Evolutionary conservation across 495 filamentous ascomycete genomes (phyloP), one percentile per base, ranked within the genome.

Genomic region (Penicillium goetzii): DNA sequence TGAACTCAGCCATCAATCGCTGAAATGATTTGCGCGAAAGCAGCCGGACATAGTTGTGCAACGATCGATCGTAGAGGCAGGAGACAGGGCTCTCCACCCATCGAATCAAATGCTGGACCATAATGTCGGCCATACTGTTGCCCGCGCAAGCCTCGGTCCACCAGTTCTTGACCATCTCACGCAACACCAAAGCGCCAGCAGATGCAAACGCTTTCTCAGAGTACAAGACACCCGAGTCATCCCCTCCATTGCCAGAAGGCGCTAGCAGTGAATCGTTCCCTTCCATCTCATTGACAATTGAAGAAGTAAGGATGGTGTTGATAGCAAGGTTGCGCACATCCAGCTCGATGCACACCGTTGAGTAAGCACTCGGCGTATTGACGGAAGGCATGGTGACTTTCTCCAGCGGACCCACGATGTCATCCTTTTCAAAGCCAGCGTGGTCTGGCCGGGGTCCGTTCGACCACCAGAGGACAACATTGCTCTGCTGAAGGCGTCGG

Each of bases 141-240:
- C 92, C 93, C 58, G 87, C 89, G 76, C 92, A 97, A 12, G 95
- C 95, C 78, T 98, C 93, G 0, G 88, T 86, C 93, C 94, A 97
- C 96, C 96, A 99, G 3, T 91, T 86, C 73, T 97, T 97, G 63
- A 99, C 95, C 95, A 99, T 98, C 74, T 97, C 95, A 6, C 95
- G 88, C 4, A 99, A 80, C 15, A 98, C 95, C 23, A 87, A 83
- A 7, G 97, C 88, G 38, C 93, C 92, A 11, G 94, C 93, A 58
- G 92, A 92, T 21, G 95, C 90, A 76, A 98, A 98, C 0, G 94
- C 91, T 60, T 92, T 94, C 60, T 98, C 94, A 4, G 94, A 89
- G 66, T 91, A 92, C 4, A 97, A 84, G 26, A 89, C 81, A 52
- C 91, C 90, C 0, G 83, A 73, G 14, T 76, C 80, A 59, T 88